Base-by-base conservation (phyloP, 1,284 basidiomycete species). In the Inonotus hispidus region DNA sequence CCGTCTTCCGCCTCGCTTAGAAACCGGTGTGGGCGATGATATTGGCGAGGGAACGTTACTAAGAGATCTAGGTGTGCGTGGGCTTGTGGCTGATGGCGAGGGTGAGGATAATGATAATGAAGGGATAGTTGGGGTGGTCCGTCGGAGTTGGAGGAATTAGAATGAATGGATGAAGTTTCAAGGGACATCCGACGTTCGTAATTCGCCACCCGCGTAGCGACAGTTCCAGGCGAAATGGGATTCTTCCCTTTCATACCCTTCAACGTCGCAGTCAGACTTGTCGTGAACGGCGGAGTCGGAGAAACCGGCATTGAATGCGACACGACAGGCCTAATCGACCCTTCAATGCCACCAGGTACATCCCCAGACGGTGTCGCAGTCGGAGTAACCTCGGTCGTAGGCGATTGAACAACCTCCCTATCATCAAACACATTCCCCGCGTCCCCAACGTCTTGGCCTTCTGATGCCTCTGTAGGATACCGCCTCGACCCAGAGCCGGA, bases 111-210 rank as follows among this genome's bases (percentile, higher is more conserved):
- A 21, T 43, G 16, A 43, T 43, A 43, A 21, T 43, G 41, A 71
- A 4, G 66, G 61, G 4, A 72, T 37, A 21, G 41, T 21, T 43
- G 11, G 6, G 16, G 13, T 21, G 70, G 32, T 54, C 43, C 32
- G 32, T 32, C 8, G 8, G 32, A 32, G 32, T 32, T 27, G 58
- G 56, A 39, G 21, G 41, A 45, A 45, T 16, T 21, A 14, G 7
- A 64, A 37, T 53, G 56, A 57, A 56, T 61, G n/a, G 60, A 14
- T 55, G 29, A 23, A 68, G 64, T 50, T 60, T 72, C 74, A 64
- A 73, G 68, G 14, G 77, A 76, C 74, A 76, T 71, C 25, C 75
- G 71, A 16, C 71, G 69, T 64, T 76, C 75, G 58, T 72, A 77
- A 5, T 70, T 74, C 59, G 73, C 74, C 21, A 80, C 69, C 8